Conservation (phyloP, 345 rosid genomes). For the Excoecaria agallocha region DNA sequence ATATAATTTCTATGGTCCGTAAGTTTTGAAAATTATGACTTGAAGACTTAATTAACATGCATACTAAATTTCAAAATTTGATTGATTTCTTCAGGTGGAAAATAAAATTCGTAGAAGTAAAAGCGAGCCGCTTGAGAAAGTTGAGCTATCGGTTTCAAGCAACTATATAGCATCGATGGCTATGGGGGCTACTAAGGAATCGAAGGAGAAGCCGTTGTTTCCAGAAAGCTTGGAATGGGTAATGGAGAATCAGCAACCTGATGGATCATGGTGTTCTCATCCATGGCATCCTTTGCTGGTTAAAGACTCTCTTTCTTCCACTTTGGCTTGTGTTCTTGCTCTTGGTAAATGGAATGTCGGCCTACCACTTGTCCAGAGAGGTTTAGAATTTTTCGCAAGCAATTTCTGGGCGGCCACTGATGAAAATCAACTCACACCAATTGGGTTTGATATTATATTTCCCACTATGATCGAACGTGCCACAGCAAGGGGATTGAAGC, state of each 20-base stretch:
- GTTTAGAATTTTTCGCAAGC: neutral
- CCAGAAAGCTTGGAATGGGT: neutral
- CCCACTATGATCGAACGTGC: neutral
- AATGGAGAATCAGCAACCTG: neutral
- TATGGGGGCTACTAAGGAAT: neutral
- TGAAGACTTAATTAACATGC: too few relatives aligned
- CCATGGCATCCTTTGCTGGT: neutral
- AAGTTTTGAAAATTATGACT: too few relatives aligned
- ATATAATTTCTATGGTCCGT: too few relatives aligned
- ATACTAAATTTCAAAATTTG: too few relatives aligned
- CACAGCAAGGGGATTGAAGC: neutral
- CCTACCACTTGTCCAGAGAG: neutral
- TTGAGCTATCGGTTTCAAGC: neutral
- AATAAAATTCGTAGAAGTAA: too few relatives aligned
- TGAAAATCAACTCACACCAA: neutral
- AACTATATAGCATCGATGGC: neutral
- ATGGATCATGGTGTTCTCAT: neutral
- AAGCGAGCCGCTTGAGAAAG: too few relatives aligned
- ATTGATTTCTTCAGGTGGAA: too few relatives aligned
- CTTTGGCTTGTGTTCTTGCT: neutral
- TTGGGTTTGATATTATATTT: neutral
- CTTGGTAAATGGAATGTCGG: neutral
- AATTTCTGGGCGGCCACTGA: neutral
- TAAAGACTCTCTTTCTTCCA: conserved; percentile 4
- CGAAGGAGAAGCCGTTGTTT: neutral